Base-by-base conservation (phyloP, 345 rosid genomes). In the Erodium maritimum region DNA sequence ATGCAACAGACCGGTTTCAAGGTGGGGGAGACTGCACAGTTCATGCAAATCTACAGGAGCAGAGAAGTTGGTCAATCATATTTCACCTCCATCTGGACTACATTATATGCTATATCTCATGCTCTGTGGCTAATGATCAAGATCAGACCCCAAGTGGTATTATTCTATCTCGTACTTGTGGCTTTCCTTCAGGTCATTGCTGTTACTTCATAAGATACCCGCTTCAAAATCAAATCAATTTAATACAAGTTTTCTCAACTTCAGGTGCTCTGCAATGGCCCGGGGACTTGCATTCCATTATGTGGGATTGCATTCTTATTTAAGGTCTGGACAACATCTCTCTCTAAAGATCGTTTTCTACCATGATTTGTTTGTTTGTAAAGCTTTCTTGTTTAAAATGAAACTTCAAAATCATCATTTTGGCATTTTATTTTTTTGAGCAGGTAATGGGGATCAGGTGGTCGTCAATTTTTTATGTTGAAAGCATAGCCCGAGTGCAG, bases 51-150 rank as follows among this genome's bases (percentile, higher is more conserved):
- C 54, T 85, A 83, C 63, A 85, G 95, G 70, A 93, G 97, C 68
- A 77, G 99, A 65, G 97, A 93, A 79, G 99, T 89, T 63, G 99
- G 97, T 56, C 97, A 89, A 63, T 89, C 95, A 18, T 89, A 87
- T 65, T 51, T 83, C 57, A 93, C 99, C 55, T 93, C 95, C 63
- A 75, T 85, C 37, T 83, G 88, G 75, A 86, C 96, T 62, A 84
- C 96, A 62, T 73, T 86, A 64, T 70, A 81, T 51, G 96, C 96
- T 62, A 61, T 67, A 0, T 73, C 71, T 65, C 90, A 85, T 56
- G 96, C 91, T 33, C 58, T 83, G 45, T 81, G 80, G 79, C 69
- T 93, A 53, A 89, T 85, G 96, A 72, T 89, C 60, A 71, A 69
- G 71, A 79, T 89, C 68, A 79, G 97, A 64, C 97, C 95, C 13